Evolutionary conservation across 129 eudicot species (phyloP).

Genomic region (Flaveria sonorensis): DNA sequence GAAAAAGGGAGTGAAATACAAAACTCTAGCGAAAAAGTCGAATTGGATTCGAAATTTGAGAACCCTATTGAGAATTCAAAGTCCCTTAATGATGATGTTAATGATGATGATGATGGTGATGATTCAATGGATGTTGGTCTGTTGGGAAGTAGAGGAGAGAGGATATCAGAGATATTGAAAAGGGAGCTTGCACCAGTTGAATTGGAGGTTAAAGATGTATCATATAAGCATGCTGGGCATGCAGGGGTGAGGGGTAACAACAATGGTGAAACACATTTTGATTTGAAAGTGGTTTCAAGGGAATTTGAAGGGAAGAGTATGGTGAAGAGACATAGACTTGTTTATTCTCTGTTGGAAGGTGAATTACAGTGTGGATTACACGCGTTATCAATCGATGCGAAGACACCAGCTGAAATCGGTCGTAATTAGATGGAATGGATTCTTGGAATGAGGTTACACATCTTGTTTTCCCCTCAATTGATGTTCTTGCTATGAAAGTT

Average conservation of each 20-base stretch:
- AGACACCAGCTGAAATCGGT: slow-evolving; percentile 80
- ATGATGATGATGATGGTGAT: not conserved
- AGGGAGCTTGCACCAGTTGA: slow-evolving; percentile 62
- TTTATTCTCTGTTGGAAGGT: slow-evolving; percentile 70
- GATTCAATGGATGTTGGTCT: slow-evolving; percentile 28
- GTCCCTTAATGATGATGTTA: not conserved
- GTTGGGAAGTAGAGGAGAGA: slow-evolving; percentile 73
- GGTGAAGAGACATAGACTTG: slow-evolving; percentile 90
- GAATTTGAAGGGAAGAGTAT: slow-evolving; percentile 89
- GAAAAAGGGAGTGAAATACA: slow-evolving; percentile 39
- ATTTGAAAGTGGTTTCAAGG: slow-evolving; percentile 72
- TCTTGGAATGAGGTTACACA: slow-evolving; percentile 18
- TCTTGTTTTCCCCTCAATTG: slow-evolving; percentile 13
- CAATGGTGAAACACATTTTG: slow-evolving; percentile 86
- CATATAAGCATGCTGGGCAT: slow-evolving; percentile 98
- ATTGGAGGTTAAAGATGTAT: slow-evolving; percentile 73
- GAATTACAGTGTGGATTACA: slow-evolving; percentile 86
- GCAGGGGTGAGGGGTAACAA: slow-evolving; percentile 68
- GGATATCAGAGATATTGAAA: slow-evolving; percentile 55
- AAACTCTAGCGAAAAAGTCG: not conserved
- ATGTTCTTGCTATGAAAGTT: slow-evolving; percentile 13
- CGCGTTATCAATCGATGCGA: slow-evolving; percentile 82
- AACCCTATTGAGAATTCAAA: not conserved
- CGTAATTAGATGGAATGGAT: not conserved
- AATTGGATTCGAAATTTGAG: not conserved